Evolutionary conservation across 78 protist species (phyloP).

Genomic region (Polysphondylium violaceum): DNA sequence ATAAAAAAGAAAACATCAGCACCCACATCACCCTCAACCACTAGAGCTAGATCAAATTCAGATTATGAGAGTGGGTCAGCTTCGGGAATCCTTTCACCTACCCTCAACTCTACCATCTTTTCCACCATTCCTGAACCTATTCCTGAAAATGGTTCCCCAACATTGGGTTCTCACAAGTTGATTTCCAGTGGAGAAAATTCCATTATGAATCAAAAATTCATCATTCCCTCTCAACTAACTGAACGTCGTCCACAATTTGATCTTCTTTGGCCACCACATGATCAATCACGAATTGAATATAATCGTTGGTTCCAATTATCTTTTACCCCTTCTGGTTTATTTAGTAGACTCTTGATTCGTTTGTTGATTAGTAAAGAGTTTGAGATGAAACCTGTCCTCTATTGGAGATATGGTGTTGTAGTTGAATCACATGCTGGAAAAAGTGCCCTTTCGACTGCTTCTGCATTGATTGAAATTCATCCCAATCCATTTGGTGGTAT

Average conservation of each 20-base stretch:
- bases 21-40: not conserved
- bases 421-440: slow-evolving; percentile 9
- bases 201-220: slow-evolving; percentile 31
- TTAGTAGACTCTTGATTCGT: slow-evolving; percentile 61
- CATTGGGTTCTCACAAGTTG: too few relatives aligned
- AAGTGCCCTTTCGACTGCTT: slow-evolving; percentile 6
- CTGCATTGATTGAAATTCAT: slow-evolving; percentile 39
- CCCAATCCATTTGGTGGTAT: slow-evolving; percentile 1
- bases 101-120: too few relatives aligned
- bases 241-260: slow-evolving; percentile 58
- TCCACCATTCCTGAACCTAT: too few relatives aligned
- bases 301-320: slow-evolving; percentile 75
- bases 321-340: slow-evolving; percentile 67
- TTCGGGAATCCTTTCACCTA: not conserved
- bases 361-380: slow-evolving; percentile 35
- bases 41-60: slow-evolving; percentile 37
- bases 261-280: slow-evolving; percentile 53
- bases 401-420: slow-evolving; percentile 74
- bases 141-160: not conserved
- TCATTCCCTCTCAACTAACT: slow-evolving; percentile 69
- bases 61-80: not conserved
- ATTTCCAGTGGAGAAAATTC: too few relatives aligned
- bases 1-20: not conserved
- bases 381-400: slow-evolving; percentile 55
- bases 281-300: slow-evolving; percentile 58